Percentiles rank a stretch among this genome's conserved stretches.
Conservation (phyloP, 2,329 filamentous ascomycete genomes). For the Colletotrichum simmondsii region DNA sequence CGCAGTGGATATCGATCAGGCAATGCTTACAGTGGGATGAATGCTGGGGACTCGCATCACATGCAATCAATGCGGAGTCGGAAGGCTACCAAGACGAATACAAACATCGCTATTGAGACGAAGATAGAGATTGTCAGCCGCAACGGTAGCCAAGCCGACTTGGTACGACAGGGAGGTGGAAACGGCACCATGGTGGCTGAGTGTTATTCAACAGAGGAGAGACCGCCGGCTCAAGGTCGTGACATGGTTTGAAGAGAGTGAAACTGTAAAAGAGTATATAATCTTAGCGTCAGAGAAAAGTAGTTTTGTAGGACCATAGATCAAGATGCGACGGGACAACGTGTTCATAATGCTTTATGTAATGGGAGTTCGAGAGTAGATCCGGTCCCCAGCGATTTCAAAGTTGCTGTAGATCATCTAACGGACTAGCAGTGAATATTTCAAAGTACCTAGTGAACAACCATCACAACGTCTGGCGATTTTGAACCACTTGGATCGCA, state of each 20-base stretch:
- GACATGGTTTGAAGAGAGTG: no score
- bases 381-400: not conserved
- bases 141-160: not conserved
- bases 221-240: no score
- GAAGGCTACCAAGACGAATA: not conserved
- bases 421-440: no score
- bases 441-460: no score
- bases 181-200: no score
- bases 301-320: not conserved
- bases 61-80: conserved; percentile 9
- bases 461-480: no score
- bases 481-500: no score
- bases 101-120: conserved; percentile 6
- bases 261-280: no score
- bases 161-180: no score
- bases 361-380: not conserved
- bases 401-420: not conserved
- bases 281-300: not conserved
- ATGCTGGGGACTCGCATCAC: conserved; percentile 4
- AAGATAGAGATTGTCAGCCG: not conserved
- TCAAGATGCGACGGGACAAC: not conserved
- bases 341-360: not conserved
- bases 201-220: no score
- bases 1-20: conserved; percentile 1
- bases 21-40: not conserved